A percentile compares a stretch with the other conserved stretches of the same genome.
phyloP scores from a whole-genome alignment of 257 asterid genomes.

The Paulownia fortunei region DNA sequence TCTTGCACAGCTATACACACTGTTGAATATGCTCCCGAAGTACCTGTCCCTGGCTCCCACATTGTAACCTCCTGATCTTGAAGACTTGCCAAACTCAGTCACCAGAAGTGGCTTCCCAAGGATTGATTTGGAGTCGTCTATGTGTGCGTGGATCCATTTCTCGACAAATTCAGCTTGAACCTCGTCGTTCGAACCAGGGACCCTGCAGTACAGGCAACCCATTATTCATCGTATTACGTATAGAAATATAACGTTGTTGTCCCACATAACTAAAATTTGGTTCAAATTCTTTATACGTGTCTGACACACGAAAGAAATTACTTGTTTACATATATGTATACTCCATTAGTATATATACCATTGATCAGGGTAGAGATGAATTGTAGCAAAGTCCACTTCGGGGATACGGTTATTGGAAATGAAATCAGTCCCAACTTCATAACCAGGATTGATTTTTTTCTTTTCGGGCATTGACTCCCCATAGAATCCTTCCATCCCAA shows the following conservation, averaged over 20 bases:
- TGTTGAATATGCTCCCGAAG: constrained; percentile 35
- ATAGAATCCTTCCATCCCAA: constrained; percentile 69
- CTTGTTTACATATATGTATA: too few species aligned
- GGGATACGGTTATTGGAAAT: constrained; percentile 42
- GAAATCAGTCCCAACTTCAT: constrained; percentile 61
- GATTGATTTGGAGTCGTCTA: constrained; percentile 40
- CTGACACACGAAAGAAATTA: too few species aligned
- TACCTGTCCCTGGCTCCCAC: constrained; percentile 40
- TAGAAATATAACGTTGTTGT: too few species aligned
- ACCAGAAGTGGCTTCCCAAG: constrained; percentile 47
- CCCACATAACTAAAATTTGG: too few species aligned
- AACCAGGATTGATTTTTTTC: constrained; percentile 56
- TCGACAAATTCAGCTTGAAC: constrained; percentile 42
- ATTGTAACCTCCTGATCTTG: constrained; percentile 44
- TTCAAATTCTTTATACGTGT: too few species aligned
- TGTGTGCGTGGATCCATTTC: constrained; percentile 48
- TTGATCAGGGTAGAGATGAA: constrained; percentile 61
- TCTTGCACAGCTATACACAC: constrained; percentile 42
- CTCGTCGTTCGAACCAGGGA: constrained; percentile 35
- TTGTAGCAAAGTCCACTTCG: constrained; percentile 54
- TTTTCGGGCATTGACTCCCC: constrained; percentile 50
- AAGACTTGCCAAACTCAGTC: constrained; percentile 58
- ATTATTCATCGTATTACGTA: too few species aligned
- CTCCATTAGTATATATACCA: too few species aligned
- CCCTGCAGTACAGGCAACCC: constrained; percentile 35